Evolutionary conservation across 2,329 filamentous ascomycete species (phyloP).

Genomic region (Metarhizium anisopliae): DNA sequence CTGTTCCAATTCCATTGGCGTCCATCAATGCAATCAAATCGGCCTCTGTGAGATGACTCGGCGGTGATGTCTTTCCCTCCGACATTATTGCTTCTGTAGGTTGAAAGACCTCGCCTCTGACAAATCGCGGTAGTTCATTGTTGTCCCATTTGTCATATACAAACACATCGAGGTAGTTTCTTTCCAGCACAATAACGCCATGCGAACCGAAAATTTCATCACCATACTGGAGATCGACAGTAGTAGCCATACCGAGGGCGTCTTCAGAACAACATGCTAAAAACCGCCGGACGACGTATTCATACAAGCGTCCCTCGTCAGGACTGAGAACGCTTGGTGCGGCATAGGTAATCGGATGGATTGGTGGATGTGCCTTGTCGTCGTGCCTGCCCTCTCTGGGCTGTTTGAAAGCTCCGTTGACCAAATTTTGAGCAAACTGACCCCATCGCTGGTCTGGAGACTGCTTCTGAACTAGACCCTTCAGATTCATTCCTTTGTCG

Average conservation of each 20-base stretch:
- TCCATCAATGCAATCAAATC: conserved; percentile 97
- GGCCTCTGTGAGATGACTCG: conserved; percentile 84
- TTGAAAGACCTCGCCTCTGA: conserved; percentile 70
- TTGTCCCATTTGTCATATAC: conserved; percentile 95
- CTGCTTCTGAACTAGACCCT: conserved; percentile 74
- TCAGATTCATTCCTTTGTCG: conserved; percentile 79
- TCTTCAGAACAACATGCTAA: conserved; percentile 94
- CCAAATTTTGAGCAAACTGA: conserved; percentile 63
- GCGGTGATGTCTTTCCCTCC: conserved; percentile 82
- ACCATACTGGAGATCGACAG: conserved; percentile 77
- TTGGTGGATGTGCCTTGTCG: conserved; percentile 94
- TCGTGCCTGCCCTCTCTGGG: conserved; percentile 81
- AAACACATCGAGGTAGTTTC: conserved; percentile 93
- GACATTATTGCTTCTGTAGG: conserved; percentile 82
- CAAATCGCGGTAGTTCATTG: conserved; percentile 73
- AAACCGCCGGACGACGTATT: conserved; percentile 86
- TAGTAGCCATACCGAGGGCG: conserved; percentile 76
- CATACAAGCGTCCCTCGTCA: conserved; percentile 72
- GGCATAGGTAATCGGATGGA: conserved; percentile 88
- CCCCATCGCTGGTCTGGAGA: conserved; percentile 71
- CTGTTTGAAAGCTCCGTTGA: conserved; percentile 68
- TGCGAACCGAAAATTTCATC: conserved; percentile 74
- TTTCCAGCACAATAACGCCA: conserved; percentile 74
- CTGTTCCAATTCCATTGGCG: conserved; percentile 94
- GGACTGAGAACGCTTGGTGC: conserved; percentile 52